A percentile compares a stretch with the other conserved stretches of the same genome.
Evolutionary conservation across 257 asterid species (phyloP).

Genomic region (Hygrophila difformis): DNA sequence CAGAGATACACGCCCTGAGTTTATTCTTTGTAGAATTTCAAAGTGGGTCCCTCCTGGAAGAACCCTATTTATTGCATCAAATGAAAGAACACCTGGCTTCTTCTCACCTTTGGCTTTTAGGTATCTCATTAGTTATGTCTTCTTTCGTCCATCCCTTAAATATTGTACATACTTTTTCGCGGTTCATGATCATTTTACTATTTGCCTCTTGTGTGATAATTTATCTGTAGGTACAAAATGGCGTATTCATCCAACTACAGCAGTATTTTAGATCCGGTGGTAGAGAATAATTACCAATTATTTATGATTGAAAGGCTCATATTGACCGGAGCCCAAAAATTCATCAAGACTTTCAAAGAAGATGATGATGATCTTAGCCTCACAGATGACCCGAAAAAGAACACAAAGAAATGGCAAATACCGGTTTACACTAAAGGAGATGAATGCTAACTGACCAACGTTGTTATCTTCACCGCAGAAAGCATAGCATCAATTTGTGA

Average conservation of each 20-base stretch:
- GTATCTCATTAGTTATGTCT: conserved; percentile 21
- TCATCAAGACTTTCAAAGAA: conserved; percentile 62
- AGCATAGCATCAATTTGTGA: no score
- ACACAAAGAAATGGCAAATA: conserved; percentile 66
- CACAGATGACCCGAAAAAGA: conserved; percentile 91
- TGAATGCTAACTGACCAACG: conserved; percentile 53
- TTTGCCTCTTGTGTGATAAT: not conserved
- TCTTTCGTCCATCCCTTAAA: not conserved
- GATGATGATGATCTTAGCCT: conserved; percentile 66
- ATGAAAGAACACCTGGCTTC: conserved; percentile 76
- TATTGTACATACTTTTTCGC: not conserved
- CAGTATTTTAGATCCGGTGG: conserved; percentile 53
- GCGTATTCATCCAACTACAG: conserved; percentile 87
- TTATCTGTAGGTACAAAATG: conserved; percentile 52
- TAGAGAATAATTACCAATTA: conserved; percentile 77
- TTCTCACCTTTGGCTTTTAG: conserved; percentile 68
- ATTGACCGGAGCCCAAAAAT: conserved; percentile 72
- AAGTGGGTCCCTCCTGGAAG: conserved; percentile 86
- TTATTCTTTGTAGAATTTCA: conserved; percentile 76
- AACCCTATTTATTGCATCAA: conserved; percentile 84
- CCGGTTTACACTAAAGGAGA: conserved; percentile 60
- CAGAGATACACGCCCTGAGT: conserved; percentile 84
- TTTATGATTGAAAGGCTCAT: conserved; percentile 89
- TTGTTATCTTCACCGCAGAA: no score
- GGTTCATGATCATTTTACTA: no score